Base-by-base conservation (phyloP, 306 rosid species). In the Gillenia trifoliata region DNA sequence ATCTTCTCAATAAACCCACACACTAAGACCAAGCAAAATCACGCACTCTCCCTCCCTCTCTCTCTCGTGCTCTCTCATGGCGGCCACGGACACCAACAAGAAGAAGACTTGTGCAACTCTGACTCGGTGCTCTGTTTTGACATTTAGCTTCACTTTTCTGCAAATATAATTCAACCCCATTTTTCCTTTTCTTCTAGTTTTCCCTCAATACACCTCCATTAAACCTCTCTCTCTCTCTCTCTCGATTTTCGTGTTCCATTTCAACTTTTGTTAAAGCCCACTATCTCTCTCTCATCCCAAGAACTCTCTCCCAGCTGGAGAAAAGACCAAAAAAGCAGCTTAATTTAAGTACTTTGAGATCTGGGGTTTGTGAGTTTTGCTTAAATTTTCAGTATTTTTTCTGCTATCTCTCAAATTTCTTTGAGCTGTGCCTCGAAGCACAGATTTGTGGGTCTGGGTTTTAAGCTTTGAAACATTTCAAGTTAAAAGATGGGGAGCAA, bases 401-500 rank as follows among this genome's bases (percentile, higher is more conserved):
- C 64, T 64, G 52, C 36, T 26, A 22, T 28, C 64, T 71, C 45
- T 45, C 9, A 29, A 36, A 38, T 70, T 63, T 66, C 28, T 78
- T 47, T 55, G 69, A 33, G 80, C 66, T 11, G 31, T 17, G 28
- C 31, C 68, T 73, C 77, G 29, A 68, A 79, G 47, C 67, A 4
- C 33, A 66, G 68, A 59, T 77, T 76, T 65, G 57, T 55, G 73
- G 41, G 66, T 74, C 71, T 59, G 41, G 75, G 66, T 57, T 77
- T 64, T 68, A 23, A 78, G 61, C 62, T 73, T 82, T 85, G 83
- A 86, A 80, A 80, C 81, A 47, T 16, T 75, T 68, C 26, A 64
- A 72, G 64, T 52, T 16, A 64, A 47, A 38, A 78, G 83, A 93
- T 94, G 99, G 97, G 89, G 71, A 91, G 97, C 81, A 94, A 90